Base-by-base conservation (phyloP, 2,329 filamentous ascomycete genomes). In the Nothophaeocryptopus gaeumannii region DNA sequence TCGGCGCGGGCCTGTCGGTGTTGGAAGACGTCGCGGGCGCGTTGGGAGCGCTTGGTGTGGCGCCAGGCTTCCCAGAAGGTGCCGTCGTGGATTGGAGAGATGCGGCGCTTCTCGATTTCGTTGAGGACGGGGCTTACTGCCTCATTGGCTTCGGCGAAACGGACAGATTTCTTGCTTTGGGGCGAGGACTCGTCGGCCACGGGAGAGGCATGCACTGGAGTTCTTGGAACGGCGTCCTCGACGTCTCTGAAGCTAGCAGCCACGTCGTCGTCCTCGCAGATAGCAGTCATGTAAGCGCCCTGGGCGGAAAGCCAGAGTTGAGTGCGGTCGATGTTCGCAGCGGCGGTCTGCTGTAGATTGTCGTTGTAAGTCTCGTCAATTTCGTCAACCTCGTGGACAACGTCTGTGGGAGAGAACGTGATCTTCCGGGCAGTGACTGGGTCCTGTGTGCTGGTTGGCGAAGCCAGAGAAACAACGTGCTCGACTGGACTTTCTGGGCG, bases 1-100 rank as follows among this genome's bases (percentile, higher is more conserved):
- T 97, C 92, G 52, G 92, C 95, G 41, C 93, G 86, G 16, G 88
- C 81, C 49, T 89, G 83, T 36, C 89, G 86, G 68, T 95, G 88
- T 47, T 95, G 80, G 66, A 96, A 96, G 8, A 85, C 83, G 68
- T 97, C 93, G 13, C 78, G 74, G 45, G 78, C 76, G 49, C 81
- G 82, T 20, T 60, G 54, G 11, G 82, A 82, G 30, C 81, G 81
- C 51, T 87, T 79, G 39, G 84, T 74, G 58, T 66, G 60, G 29
- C 63, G 63, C 64, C 65, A 96, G 8, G 89, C 89, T 54, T 88
- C 85, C 72, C 90, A 92, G 70, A 96, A 96, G 5, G 91, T 87
- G 3, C 65, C 65, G 36, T 67, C 65, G 31, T 67, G 65, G 35
- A 67, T 67, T 10, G 63, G 65, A 7, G 65, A 67, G 45, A 67